These are phyloP conservation scores for Ophiocordyceps camponoti-rufipedis DNA, from an alignment of 2,329 filamentous ascomycete genomes.

Conservation along the genomic window DNA sequence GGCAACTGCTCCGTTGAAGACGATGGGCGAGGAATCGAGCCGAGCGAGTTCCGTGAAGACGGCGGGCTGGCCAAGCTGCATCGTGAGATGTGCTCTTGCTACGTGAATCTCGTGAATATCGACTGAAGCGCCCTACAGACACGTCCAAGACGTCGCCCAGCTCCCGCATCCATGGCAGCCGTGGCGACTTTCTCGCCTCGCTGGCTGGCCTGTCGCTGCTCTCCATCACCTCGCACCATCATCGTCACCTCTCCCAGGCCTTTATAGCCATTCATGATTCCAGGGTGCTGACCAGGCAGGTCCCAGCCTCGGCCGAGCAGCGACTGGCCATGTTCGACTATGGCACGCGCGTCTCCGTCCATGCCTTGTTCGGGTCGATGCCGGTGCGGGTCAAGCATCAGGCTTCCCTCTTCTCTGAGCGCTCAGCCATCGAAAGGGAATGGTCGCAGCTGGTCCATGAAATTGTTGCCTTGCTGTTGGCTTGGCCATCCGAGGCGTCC, in stretches of 20 bases:
- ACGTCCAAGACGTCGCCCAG: slow-evolving; percentile 52
- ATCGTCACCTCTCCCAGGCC: slow-evolving; percentile 39
- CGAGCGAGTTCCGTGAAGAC: slow-evolving; percentile 48
- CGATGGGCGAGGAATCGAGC: slow-evolving; percentile 60
- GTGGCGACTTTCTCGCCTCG: slow-evolving; percentile 62
- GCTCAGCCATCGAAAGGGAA: slow-evolving; percentile 34
- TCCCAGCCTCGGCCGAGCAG: slow-evolving; percentile 41
- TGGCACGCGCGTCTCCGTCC: slow-evolving; percentile 60
- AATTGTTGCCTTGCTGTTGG: slow-evolving; percentile 48
- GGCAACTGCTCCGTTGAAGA: slow-evolving; percentile 72
- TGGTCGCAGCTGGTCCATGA: slow-evolving; percentile 45
- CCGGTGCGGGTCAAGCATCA: slow-evolving; percentile 79
- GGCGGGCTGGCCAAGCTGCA: slow-evolving; percentile 59
- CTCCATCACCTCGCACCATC: slow-evolving; percentile 55
- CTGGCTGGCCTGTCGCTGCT: slow-evolving; percentile 60
- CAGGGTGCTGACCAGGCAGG: slow-evolving; percentile 41
- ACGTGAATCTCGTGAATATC: no score
- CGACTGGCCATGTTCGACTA: slow-evolving; percentile 35
- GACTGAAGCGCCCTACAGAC: slow-evolving; percentile 29
- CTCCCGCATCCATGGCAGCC: slow-evolving; percentile 39
- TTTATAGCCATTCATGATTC: slow-evolving; percentile 55
- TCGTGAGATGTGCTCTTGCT: slow-evolving; percentile 28
- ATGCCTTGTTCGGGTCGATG: slow-evolving; percentile 76
- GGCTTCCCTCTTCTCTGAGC: slow-evolving; percentile 31
- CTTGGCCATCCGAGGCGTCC: slow-evolving; percentile 40